Base-by-base conservation (phyloP, 2,329 filamentous ascomycete species). In the Clonostachys sp. region DNA sequence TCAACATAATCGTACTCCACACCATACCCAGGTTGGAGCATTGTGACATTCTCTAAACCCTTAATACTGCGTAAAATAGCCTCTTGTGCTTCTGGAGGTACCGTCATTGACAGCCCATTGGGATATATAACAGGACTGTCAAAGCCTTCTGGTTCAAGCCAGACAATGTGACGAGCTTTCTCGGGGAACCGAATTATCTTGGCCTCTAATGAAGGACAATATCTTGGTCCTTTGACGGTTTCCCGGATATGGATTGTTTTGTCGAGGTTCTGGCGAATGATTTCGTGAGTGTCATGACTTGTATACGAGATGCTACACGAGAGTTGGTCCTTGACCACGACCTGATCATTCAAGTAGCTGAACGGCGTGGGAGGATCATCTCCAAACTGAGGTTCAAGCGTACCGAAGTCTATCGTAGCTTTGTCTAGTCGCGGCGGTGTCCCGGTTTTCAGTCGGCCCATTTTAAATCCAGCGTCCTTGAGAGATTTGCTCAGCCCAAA, bases 1-100 rank as follows among this genome's bases (percentile, higher is more conserved):
- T 99, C 94, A 16, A 99, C 89, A 64, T 99, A 99, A 70, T 97
- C 94, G 66, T 99, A 99, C 64, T 99, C 94, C 2, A 99, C 94
- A 8, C 94, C 94, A 60, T 99, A 99, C 9, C 92, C 94, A 2
- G 92, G 87, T 60, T 97, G 92, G 7, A 95, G 79, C 91, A 99
- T 96, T 24, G 76, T 83, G 5, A 91, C 91, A 50, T 91, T 83
- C 61, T 97, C 92, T 2, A 99, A 77, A 0, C 94, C 94, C n/a
- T 72, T 78, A 46, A 99, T 87, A 0, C 90, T 95, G 48, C 84
- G 86, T n/a, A 99, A 74, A 61, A 95, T 83, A 45, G 85, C 80
- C 57, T 89, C 85, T 64, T 99, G 94, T 0, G 88, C 90, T 48
- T 92, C 89, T 1, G 84, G 85, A 0, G 94, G 94, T 4, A 99